Percentiles rank a stretch among this genome's conserved stretches.
These are phyloP conservation scores for Talaromyces sp. DNA, from an alignment of 2,329 filamentous ascomycete genomes.

Conservation along the genomic window DNA sequence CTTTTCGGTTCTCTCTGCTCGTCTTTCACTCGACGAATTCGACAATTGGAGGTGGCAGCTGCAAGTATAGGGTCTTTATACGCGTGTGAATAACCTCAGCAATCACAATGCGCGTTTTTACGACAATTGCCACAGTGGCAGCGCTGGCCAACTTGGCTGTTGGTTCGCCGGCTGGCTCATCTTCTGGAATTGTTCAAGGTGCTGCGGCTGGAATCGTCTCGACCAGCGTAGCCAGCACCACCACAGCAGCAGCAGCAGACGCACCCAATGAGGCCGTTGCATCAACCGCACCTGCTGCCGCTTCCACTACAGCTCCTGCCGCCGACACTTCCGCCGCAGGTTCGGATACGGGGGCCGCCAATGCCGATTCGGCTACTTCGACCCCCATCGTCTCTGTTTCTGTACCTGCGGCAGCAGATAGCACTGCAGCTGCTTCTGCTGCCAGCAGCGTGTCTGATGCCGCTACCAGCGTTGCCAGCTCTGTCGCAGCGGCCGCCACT, in stretches of 20 bases:
- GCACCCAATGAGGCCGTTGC: neutral
- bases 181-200: constrained; percentile 11
- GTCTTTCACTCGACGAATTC: constrained; percentile 14
- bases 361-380: neutral
- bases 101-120: constrained; percentile 17
- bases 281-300: constrained; percentile 3
- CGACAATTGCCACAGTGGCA: constrained; percentile 12
- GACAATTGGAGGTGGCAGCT: constrained; percentile 15
- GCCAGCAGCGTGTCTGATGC: constrained; percentile 5
- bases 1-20: constrained; percentile 1
- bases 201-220: neutral
- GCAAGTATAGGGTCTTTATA: constrained; percentile 6
- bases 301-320: neutral
- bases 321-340: neutral
- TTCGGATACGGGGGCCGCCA: neutral
- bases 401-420: constrained; percentile 1
- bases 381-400: neutral
- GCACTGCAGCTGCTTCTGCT: constrained; percentile 2
- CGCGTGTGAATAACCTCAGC: constrained; percentile 2
- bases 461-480: neutral
- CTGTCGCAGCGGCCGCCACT: neutral
- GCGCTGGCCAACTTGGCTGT: constrained; percentile 17
- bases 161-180: constrained; percentile 14
- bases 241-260: constrained; percentile 7
- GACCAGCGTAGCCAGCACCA: neutral